Evolutionary conservation across 2,329 filamentous ascomycete species (phyloP), one percentile per base, ranked within the genome.

Genomic region (Grosmannia clavigera): DNA sequence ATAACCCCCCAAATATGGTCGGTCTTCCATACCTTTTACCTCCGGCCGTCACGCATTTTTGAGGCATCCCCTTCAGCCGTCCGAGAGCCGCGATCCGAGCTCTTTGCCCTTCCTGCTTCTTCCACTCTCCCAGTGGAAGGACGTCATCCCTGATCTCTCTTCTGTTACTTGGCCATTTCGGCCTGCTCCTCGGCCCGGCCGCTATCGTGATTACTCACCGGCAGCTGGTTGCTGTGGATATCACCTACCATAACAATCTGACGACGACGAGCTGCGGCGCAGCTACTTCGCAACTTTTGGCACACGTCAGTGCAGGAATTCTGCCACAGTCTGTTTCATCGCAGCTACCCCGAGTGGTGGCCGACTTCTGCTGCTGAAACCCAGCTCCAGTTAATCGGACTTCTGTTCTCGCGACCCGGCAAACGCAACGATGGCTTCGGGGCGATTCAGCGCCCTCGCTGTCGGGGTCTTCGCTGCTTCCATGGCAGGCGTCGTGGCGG

Each of bases 391-490:
- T 3, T 7, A 5, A 7, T 22, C 43, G 19, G 43, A 46, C 19
- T 9, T 46, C 43, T 7, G 12, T 35, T 7, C 16, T 35, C 25
- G 48, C 48, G 25, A 11, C 14, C 11, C 25, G 48, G 16, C n/a
- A 10, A 22, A 14, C 25, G 16, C 27, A 46, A 56, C 7, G 25
- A 48, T 48, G 55, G 43, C 40, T 29, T 35, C 59, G 31, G 25
- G 51, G 59, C 59, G 59, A 46, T 54, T 40, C 63, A 72, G 71
- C 67, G 70, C 70, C 65, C 68, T 77, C 62, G 68, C 74, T 60
- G 57, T 75, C 58, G 72, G 72, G 64, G 71, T 71, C 61, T 69
- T 78, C 72, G 64, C 67, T 79, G 68, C 73, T 75, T 40, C 58
- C 31, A 61, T 71, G 70, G 50, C 59, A 27, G 57, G 55, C 61